These are phyloP conservation scores for Miscanthus lutarioriparius DNA, from an alignment of 176 grass and related monocot species.

Conservation along the genomic window DNA sequence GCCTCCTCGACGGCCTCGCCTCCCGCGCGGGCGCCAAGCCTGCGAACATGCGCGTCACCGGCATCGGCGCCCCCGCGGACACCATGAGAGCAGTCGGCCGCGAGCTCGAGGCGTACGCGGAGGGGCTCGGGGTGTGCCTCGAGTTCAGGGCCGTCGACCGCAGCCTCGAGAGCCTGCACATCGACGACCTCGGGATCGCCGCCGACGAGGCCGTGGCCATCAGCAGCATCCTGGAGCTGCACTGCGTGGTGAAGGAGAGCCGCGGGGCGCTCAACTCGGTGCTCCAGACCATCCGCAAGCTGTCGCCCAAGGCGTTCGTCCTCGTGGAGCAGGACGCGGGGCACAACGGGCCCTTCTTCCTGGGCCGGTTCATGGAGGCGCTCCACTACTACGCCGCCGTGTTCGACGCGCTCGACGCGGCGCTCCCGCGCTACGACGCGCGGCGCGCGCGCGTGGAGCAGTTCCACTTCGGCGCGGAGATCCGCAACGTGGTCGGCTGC, in stretches of 20 bases:
- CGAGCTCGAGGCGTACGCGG: conserved; percentile 41
- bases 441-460: conserved; percentile 61
- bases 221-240: conserved; percentile 69
- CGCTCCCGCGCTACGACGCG: conserved; percentile 62
- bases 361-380: conserved; percentile 79
- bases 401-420: conserved; percentile 70
- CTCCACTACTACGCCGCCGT: conserved; percentile 77
- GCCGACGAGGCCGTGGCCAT: conserved; percentile 49
- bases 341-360: conserved; percentile 75
- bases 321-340: conserved; percentile 75
- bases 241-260: conserved; percentile 80
- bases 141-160: conserved; percentile 53
- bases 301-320: conserved; percentile 54
- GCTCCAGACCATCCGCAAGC: conserved; percentile 54
- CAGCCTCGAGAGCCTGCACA: conserved; percentile 51
- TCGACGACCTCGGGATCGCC: conserved; percentile 41
- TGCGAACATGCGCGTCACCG: conserved; percentile 47
- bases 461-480: conserved; percentile 71
- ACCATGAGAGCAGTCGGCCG: conserved; percentile 40
- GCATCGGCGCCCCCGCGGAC: conserved; percentile 39
- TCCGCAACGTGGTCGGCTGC: conserved; percentile 77
- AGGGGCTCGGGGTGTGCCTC: conserved; percentile 36
- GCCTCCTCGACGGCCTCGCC: conserved; percentile 54
- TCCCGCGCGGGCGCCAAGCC: conserved; percentile 25
- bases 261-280: conserved; percentile 66